These are phyloP conservation scores for Cicer yamashitae DNA, from an alignment of 306 rosid species.

Conservation along the genomic window DNA sequence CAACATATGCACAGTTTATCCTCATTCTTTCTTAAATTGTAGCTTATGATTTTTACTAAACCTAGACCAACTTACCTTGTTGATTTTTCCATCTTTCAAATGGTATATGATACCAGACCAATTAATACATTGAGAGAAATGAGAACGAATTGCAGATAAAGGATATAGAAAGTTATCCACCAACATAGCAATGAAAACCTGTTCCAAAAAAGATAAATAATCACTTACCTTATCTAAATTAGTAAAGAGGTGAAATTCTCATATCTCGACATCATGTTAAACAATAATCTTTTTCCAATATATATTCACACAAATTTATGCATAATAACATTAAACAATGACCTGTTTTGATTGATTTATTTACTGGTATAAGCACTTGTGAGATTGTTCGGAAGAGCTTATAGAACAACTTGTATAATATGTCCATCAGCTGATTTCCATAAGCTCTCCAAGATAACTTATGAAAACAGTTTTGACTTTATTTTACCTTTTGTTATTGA, in stretches of 20 bases:
- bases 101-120: slow-evolving; percentile 95
- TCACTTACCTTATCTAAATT: slow-evolving; percentile 32
- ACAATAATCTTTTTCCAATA: neutral
- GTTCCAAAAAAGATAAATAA: slow-evolving; percentile 43
- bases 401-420: too few relatives aligned
- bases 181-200: slow-evolving; percentile 94
- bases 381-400: too few relatives aligned
- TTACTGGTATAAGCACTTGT: too few relatives aligned
- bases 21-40: too few relatives aligned
- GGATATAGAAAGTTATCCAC: slow-evolving; percentile 94
- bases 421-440: too few relatives aligned
- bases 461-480: too few relatives aligned
- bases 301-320: neutral
- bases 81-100: slow-evolving; percentile 86
- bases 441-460: too few relatives aligned
- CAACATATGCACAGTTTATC: neutral
- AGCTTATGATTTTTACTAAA: neutral
- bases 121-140: slow-evolving; percentile 85
- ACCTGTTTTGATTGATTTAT: too few relatives aligned
- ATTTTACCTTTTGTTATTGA: too few relatives aligned
- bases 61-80: slow-evolving; percentile 61
- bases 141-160: slow-evolving; percentile 85
- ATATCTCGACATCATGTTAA: slow-evolving; percentile 21
- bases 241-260: slow-evolving; percentile 14
- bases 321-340: too few relatives aligned